phyloP scores from a whole-genome alignment of 2,329 filamentous ascomycete genomes.

The Dothidotthia symphoricarpi region DNA sequence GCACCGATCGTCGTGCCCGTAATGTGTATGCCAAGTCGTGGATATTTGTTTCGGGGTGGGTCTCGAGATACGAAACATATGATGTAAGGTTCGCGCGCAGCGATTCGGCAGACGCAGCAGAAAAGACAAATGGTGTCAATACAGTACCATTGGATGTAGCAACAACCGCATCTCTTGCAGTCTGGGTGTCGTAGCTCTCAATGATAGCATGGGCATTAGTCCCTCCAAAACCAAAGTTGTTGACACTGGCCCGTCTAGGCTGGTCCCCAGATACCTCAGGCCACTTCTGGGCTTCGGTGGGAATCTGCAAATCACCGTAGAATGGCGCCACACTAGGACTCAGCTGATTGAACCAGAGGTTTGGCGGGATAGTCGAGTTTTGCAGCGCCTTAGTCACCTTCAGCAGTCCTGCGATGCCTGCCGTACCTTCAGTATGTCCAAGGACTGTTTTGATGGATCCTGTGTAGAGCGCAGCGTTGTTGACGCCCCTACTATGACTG shows the following conservation, averaged over 20 bases:
- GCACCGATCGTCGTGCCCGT: constrained; percentile 1
- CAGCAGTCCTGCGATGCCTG: constrained; percentile 38
- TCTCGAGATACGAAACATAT: not conserved
- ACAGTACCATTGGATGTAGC: too few species aligned
- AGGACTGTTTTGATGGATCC: constrained; percentile 37
- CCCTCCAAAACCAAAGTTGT: constrained; percentile 24
- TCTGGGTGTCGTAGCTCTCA: constrained; percentile 7
- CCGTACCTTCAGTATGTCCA: constrained; percentile 43
- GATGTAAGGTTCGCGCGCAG: not conserved
- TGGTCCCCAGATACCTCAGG: constrained; percentile 5
- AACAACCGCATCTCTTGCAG: too few species aligned
- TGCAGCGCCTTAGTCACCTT: constrained; percentile 36
- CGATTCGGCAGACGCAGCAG: constrained; percentile 3
- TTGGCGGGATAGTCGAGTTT: constrained; percentile 29
- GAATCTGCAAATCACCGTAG: constrained; percentile 9
- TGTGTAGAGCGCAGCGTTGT: constrained; percentile 9
- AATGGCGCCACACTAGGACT: constrained; percentile 31
- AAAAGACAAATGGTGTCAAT: constrained; percentile 5
- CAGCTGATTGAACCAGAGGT: constrained; percentile 32
- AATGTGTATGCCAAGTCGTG: constrained; percentile 2
- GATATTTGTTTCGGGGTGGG: not conserved
- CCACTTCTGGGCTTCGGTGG: constrained; percentile 9
- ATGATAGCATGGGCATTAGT: constrained; percentile 26
- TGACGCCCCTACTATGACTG: not conserved
- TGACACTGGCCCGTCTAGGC: constrained; percentile 10